These are phyloP conservation scores for Sugiyamaella floridensis DNA, from an alignment of 805 yeast species.

Conservation along the genomic window DNA sequence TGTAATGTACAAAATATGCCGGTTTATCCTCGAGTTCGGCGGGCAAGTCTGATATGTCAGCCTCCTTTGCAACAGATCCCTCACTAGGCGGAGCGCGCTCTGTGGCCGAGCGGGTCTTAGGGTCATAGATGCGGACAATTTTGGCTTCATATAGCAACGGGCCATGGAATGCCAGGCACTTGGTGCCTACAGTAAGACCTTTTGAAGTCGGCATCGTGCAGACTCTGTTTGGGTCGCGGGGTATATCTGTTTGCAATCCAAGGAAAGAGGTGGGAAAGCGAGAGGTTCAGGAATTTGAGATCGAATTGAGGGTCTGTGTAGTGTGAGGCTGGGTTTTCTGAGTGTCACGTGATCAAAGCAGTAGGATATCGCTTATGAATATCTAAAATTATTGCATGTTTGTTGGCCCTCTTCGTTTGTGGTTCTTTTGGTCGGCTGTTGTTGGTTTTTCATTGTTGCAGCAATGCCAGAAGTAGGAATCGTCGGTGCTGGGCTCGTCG, in stretches of 20 bases:
- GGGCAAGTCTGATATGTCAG: slow-evolving; percentile 27
- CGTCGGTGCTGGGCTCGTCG: slow-evolving; percentile 89
- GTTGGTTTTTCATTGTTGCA: too few relatives aligned
- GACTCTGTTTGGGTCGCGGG: not conserved
- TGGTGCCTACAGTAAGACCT: slow-evolving; percentile 19
- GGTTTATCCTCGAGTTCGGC: slow-evolving; percentile 31
- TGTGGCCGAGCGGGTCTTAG: slow-evolving; percentile 28
- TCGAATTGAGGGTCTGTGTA: too few relatives aligned
- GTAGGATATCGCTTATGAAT: too few relatives aligned
- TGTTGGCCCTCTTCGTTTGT: too few relatives aligned
- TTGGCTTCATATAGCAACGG: slow-evolving; percentile 87
- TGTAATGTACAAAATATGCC: slow-evolving; percentile 74
- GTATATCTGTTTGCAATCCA: too few relatives aligned
- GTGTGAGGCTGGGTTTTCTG: too few relatives aligned
- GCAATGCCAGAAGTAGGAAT: slow-evolving; percentile 27
- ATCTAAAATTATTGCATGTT: too few relatives aligned
- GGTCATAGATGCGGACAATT: slow-evolving; percentile 56
- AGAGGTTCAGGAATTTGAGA: too few relatives aligned
- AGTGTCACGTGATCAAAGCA: too few relatives aligned
- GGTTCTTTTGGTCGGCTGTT: not conserved
- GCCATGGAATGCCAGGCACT: slow-evolving; percentile 81
- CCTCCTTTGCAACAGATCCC: slow-evolving; percentile 15
- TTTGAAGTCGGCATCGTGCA: slow-evolving; percentile 6
- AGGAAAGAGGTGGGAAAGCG: too few relatives aligned
- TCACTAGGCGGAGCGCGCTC: slow-evolving; percentile 13